Percentiles rank a stretch among this genome's conserved stretches.
phyloP scores from a whole-genome alignment of 1,284 basidiomycete genomes.

The Cutaneotrichosporon sp. region DNA sequence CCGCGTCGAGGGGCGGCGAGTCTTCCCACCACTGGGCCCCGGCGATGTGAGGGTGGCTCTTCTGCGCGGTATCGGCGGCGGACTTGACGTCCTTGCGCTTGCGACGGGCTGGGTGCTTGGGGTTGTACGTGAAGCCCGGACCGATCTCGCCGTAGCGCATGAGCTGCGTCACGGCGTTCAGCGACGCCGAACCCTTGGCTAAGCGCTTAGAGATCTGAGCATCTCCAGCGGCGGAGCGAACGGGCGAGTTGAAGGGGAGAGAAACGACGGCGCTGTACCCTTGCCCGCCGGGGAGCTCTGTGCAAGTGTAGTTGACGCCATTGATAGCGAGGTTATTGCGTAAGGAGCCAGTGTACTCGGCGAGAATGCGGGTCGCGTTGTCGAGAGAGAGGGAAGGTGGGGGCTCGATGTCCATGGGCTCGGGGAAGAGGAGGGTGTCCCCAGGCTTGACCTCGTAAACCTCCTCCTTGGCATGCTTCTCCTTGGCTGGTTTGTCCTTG shows the following conservation, averaged over 20 bases:
- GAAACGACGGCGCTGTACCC: neutral
- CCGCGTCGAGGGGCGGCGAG: neutral
- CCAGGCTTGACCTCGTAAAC: neutral
- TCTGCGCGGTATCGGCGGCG: neutral
- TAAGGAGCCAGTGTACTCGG: constrained; percentile 8
- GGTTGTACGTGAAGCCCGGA: constrained; percentile 12
- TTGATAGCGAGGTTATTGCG: constrained; percentile 12
- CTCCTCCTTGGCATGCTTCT: neutral
- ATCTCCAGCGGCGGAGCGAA: neutral
- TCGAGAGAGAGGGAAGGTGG: neutral
- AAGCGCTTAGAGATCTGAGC: constrained; percentile 14
- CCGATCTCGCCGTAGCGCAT: constrained; percentile 24
- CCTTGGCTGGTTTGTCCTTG: neutral
- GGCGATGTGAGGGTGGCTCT: neutral
- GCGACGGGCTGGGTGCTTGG: constrained; percentile 7
- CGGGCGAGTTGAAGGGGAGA: constrained; percentile 13
- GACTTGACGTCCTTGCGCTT: neutral
- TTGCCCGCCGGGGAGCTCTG: neutral
- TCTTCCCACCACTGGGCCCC: neutral
- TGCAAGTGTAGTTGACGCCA: constrained; percentile 3
- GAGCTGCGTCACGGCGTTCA: constrained; percentile 14
- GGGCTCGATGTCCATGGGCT: neutral
- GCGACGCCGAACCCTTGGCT: constrained; percentile 25
- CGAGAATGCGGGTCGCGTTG: constrained; percentile 8
- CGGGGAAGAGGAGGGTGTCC: neutral